Conservation (phyloP, 257 asterid genomes). For the Schizonepeta tenuifolia region DNA sequence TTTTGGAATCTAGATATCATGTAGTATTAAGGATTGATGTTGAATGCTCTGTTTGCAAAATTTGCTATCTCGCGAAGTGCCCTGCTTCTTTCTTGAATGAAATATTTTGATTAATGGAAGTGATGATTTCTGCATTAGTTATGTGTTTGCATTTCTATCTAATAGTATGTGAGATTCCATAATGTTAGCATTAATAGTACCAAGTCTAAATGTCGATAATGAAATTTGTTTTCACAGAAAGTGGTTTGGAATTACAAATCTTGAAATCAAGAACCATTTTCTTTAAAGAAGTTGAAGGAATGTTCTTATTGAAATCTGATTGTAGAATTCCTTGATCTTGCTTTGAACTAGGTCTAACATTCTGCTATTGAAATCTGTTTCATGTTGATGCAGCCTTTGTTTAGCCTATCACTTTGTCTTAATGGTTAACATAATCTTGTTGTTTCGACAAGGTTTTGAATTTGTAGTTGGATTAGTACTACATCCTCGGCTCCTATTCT, state of each 20-base stretch:
- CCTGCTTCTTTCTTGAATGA: conserved; percentile 3
- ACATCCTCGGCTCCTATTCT: not conserved
- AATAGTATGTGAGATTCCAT: not conserved
- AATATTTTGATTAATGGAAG: not conserved
- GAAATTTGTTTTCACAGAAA: too few species aligned
- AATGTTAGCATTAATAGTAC: too few species aligned
- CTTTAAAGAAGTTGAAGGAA: not conserved
- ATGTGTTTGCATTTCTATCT: too few species aligned
- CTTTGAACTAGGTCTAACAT: not conserved
- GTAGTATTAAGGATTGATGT: not conserved
- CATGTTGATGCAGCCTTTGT: not conserved
- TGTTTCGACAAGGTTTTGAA: not conserved
- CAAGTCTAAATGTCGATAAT: too few species aligned
- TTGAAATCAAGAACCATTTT: not conserved
- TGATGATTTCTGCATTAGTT: not conserved
- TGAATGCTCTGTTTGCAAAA: conserved; percentile 13
- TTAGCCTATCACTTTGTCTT: too few species aligned
- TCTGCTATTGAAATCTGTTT: not conserved
- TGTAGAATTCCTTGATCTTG: not conserved
- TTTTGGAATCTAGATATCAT: not conserved
- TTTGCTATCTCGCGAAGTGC: conserved; percentile 1
- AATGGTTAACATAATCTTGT: not conserved
- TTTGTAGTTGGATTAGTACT: too few species aligned
- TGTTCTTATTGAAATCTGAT: too few species aligned
- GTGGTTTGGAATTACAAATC: not conserved